Conservation (phyloP, 768 basidiomycete genomes). For the Termitomyces heimii region DNA sequence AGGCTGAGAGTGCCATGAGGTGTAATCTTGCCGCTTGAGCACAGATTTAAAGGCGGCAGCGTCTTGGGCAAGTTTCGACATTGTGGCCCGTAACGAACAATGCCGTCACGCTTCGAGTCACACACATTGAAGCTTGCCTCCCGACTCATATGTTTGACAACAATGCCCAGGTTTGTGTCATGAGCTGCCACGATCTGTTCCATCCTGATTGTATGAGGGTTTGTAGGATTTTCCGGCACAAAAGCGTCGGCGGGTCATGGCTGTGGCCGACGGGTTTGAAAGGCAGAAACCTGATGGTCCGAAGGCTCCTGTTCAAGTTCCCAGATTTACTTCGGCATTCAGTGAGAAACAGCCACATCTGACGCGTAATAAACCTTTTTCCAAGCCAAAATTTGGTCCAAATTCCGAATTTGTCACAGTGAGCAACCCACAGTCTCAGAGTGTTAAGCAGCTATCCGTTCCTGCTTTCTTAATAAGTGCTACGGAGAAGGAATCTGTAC, state of each 20-base stretch:
- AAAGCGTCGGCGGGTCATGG: conserved; percentile 15
- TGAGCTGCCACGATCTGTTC: background rate
- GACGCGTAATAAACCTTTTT: conserved; percentile 1
- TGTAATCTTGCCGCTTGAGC: conserved; percentile 59
- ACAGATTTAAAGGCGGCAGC: conserved; percentile 63
- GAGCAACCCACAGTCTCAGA: conserved; percentile 6
- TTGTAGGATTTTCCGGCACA: conserved; percentile 9
- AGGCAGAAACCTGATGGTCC: conserved; percentile 5
- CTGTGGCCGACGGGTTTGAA: conserved; percentile 14
- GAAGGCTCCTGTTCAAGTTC: conserved; percentile 9
- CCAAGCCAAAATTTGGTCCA: background rate
- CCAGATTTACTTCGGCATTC: conserved; percentile 13
- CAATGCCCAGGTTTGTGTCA: conserved; percentile 3
- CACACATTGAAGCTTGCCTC: background rate
- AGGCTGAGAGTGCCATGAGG: conserved; percentile 73
- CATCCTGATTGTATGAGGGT: background rate
- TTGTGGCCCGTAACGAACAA: conserved; percentile 23
- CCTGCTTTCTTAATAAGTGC: conserved; percentile 2
- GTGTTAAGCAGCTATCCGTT: conserved; percentile 11
- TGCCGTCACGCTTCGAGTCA: conserved; percentile 13
- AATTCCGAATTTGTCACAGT: background rate
- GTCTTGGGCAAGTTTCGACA: conserved; percentile 69
- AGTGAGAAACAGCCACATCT: background rate
- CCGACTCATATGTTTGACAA: conserved; percentile 5
- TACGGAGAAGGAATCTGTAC: background rate